phyloP scores from a whole-genome alignment of 225 moss, liverwort and hornwort genomes.

The Sphagnum tenellum region DNA sequence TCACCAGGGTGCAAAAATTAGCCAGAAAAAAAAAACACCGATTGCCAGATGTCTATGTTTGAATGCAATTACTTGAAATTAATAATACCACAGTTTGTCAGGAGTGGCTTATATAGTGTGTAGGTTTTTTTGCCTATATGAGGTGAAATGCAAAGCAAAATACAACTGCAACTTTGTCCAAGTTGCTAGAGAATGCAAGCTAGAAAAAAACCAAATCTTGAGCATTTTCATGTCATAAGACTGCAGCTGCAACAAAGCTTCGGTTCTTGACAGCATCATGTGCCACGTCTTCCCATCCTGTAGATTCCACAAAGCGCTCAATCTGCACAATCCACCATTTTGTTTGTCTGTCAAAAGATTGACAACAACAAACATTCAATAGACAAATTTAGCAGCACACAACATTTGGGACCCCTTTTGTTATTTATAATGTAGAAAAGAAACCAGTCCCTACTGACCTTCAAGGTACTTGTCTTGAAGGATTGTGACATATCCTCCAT shows the following conservation, averaged over 20 bases:
- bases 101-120: no score
- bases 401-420: not conserved
- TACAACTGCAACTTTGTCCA: no score
- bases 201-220: no score
- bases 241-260: constrained; percentile 20
- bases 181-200: no score
- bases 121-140: no score
- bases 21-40: no score
- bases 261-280: constrained; percentile 27
- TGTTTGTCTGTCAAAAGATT: not conserved
- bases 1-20: no score
- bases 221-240: no score
- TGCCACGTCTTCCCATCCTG: constrained; percentile 27
- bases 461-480: constrained; percentile 31
- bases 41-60: no score
- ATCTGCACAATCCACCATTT: constrained; percentile 12
- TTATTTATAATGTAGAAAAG: not conserved
- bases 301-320: constrained; percentile 29
- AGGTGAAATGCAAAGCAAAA: no score
- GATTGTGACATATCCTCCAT: constrained; percentile 40
- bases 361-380: not conserved
- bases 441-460: constrained; percentile 13
- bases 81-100: no score
- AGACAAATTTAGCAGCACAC: not conserved
- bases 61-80: no score